Evolutionary conservation across 345 rosid species (phyloP).

Genomic region (Schrenkiella parvula): DNA sequence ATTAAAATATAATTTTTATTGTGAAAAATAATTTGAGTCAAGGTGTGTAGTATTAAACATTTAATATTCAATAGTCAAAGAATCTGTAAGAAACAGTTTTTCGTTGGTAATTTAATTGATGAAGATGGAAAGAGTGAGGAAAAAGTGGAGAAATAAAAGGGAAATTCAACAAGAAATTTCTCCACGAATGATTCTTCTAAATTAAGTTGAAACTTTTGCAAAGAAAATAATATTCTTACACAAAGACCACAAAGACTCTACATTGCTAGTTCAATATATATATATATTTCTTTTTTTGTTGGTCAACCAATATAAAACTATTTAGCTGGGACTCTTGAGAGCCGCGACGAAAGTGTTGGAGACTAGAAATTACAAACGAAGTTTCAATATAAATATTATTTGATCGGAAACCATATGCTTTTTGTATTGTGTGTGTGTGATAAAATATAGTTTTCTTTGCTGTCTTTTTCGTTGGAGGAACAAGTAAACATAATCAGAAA

Average conservation of each 20-base stretch:
- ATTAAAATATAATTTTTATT: no score
- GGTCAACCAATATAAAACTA: conserved; percentile 10
- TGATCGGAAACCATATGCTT: not conserved
- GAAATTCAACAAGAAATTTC: conserved; percentile 14
- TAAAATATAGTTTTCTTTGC: not conserved
- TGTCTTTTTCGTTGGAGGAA: not conserved
- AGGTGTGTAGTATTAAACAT: not conserved
- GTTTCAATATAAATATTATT: conserved; percentile 5
- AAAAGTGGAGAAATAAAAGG: not conserved
- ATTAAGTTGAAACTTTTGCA: not conserved
- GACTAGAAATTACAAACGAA: conserved; percentile 24
- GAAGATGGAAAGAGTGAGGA: not conserved
- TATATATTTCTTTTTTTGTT: not conserved
- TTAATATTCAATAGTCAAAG: not conserved
- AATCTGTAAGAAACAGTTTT: not conserved
- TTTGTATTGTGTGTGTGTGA: no score
- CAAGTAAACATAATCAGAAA: not conserved
- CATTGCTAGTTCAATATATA: not conserved
- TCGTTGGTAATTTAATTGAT: not conserved
- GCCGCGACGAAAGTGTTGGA: conserved; percentile 1
- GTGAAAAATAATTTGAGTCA: no score
- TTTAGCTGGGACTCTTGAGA: conserved; percentile 8
- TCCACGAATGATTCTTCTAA: not conserved
- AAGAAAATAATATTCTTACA: not conserved
- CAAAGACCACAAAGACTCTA: not conserved